phyloP scores from a whole-genome alignment of 306 rosid genomes.

The Vigna mungo region DNA sequence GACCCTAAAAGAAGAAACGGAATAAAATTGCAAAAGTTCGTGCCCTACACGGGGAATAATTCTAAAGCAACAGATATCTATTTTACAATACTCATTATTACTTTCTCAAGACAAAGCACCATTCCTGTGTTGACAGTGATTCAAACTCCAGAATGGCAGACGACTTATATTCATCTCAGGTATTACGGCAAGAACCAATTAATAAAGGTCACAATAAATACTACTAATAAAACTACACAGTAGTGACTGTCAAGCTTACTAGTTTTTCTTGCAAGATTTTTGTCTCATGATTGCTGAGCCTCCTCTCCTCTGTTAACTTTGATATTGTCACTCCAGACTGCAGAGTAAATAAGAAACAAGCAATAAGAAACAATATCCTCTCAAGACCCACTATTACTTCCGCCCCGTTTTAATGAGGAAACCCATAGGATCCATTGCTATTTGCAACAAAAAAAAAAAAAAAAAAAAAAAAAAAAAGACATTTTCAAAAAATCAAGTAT shows the following conservation, averaged over 20 bases:
- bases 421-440: constrained; percentile 17
- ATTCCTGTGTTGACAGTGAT: not conserved
- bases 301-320: constrained; percentile 75
- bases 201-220: constrained; percentile 22
- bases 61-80: constrained; percentile 21
- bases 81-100: not conserved
- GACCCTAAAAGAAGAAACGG: constrained; percentile 12
- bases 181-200: constrained; percentile 24
- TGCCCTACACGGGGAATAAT: constrained; percentile 29
- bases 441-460: constrained; percentile 16
- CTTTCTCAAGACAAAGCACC: not conserved
- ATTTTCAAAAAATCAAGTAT: constrained; percentile 19
- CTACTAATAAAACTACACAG: constrained; percentile 27
- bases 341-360: constrained; percentile 25
- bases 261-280: constrained; percentile 62
- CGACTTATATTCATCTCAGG: constrained; percentile 23
- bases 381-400: constrained; percentile 17
- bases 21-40: constrained; percentile 11
- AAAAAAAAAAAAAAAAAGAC: constrained; percentile 29
- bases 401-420: constrained; percentile 26
- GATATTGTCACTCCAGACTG: constrained; percentile 77
- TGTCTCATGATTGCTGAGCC: constrained; percentile 61
- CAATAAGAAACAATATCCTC: constrained; percentile 28
- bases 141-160: constrained; percentile 7
- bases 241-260: constrained; percentile 52